phyloP scores from a whole-genome alignment of 768 basidiomycete genomes.

The Lactifluus hygrophoroides region DNA sequence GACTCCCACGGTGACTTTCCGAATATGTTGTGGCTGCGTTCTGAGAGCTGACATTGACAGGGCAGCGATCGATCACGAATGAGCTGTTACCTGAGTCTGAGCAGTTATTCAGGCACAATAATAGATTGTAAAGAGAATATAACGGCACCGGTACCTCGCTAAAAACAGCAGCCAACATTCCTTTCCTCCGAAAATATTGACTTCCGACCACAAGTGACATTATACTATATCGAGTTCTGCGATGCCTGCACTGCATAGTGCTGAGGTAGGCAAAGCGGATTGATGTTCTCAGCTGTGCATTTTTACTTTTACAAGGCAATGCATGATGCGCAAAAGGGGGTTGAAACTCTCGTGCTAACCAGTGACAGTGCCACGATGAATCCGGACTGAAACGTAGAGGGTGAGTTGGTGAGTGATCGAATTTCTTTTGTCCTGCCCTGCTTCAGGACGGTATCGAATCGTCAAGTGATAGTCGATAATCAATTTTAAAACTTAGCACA shows the following conservation, averaged over 20 bases:
- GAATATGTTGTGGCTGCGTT: too few relatives aligned
- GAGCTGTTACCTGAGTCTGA: not conserved
- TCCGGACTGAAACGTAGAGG: too few relatives aligned
- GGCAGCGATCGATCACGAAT: not conserved
- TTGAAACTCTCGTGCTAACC: too few relatives aligned
- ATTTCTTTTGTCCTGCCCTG: not conserved
- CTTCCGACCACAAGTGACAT: not conserved
- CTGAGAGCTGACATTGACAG: not conserved
- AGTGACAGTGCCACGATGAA: too few relatives aligned
- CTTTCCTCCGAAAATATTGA: not conserved
- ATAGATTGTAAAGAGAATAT: not conserved
- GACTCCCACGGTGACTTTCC: too few relatives aligned
- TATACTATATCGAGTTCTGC: not conserved
- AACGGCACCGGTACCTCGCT: not conserved
- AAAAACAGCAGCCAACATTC: not conserved
- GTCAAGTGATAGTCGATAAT: not conserved
- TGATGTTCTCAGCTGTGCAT: too few relatives aligned
- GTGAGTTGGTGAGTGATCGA: not conserved
- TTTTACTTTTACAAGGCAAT: too few relatives aligned
- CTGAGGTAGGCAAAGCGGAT: too few relatives aligned
- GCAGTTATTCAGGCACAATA: not conserved
- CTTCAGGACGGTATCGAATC: too few relatives aligned
- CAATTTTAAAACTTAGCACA: not conserved
- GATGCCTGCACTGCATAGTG: too few relatives aligned
- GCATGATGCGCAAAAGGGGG: not conserved